phyloP scores from a whole-genome alignment of 2,329 filamentous ascomycete species.

The Stromatinia cepivora region DNA sequence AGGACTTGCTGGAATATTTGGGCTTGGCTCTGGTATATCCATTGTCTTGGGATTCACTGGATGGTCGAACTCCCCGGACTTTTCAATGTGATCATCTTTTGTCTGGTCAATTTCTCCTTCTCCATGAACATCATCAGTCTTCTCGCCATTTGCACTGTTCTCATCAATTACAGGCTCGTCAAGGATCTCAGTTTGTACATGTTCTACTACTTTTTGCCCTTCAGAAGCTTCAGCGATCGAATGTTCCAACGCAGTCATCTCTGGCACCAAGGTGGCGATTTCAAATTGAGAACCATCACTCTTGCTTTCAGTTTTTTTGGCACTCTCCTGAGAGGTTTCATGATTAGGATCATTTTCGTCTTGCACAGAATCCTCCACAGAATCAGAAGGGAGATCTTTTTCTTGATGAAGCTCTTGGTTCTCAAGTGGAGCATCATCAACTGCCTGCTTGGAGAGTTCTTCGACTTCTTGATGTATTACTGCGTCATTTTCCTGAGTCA shows the following conservation, averaged over 20 bases:
- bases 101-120: not conserved
- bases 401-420: not conserved
- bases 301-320: not conserved
- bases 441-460: not conserved
- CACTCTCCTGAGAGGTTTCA: not conserved
- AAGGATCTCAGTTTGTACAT: no score
- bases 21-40: not conserved
- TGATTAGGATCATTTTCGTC: not conserved
- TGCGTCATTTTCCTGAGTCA: not conserved
- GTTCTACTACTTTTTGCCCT: not conserved
- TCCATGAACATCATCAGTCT: not conserved
- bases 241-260: not conserved
- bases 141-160: no score
- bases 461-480: not conserved
- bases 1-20: not conserved
- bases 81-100: not conserved
- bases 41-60: not conserved
- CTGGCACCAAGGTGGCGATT: not conserved
- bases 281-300: not conserved
- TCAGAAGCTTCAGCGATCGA: not conserved
- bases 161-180: not conserved
- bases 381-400: not conserved
- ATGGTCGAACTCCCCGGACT: not conserved
- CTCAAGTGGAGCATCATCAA: not conserved
- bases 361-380: not conserved